Conservation (phyloP, 495 filamentous ascomycete species). For the Tuber aestivum region DNA sequence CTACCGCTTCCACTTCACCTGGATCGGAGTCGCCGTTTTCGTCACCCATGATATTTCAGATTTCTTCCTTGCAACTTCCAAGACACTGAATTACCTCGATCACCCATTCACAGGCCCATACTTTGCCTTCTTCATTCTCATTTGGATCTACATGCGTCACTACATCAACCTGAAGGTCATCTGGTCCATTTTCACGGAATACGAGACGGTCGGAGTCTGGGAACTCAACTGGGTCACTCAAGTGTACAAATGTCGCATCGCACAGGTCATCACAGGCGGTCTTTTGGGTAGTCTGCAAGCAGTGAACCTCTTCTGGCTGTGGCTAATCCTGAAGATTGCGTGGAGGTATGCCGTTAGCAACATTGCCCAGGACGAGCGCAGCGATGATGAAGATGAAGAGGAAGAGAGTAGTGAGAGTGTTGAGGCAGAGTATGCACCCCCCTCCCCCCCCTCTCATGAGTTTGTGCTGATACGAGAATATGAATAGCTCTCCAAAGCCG, state of each 20-base stretch:
- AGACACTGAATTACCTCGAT: constrained; percentile 89
- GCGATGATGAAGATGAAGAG: constrained; percentile 57
- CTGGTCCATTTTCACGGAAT: constrained; percentile 76
- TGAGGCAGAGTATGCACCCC: constrained; percentile 36
- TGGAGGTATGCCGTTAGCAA: constrained; percentile 52
- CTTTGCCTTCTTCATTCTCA: constrained; percentile 71
- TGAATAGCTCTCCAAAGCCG: constrained; percentile 11
- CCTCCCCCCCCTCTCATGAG: constrained; percentile 41
- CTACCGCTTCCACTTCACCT: constrained; percentile 97
- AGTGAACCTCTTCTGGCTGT: constrained; percentile 84
- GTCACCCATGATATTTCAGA: constrained; percentile 94
- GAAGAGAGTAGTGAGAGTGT: constrained; percentile 43
- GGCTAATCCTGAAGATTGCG: constrained; percentile 69
- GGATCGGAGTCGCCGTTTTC: constrained; percentile 94
- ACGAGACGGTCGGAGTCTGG: constrained; percentile 81
- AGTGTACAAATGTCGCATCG: constrained; percentile 75
- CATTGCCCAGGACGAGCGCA: constrained; percentile 52
- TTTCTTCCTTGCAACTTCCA: constrained; percentile 97
- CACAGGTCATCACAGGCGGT: constrained; percentile 64
- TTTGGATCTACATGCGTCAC: constrained; percentile 92
- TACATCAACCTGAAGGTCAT: constrained; percentile 85
- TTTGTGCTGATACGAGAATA: background rate
- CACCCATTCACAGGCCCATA: constrained; percentile 69
- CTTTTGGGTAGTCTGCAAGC: constrained; percentile 70
- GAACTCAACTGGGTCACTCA: constrained; percentile 76